Base-by-base conservation (phyloP, 495 filamentous ascomycete genomes). In the Xylaria grammica region DNA sequence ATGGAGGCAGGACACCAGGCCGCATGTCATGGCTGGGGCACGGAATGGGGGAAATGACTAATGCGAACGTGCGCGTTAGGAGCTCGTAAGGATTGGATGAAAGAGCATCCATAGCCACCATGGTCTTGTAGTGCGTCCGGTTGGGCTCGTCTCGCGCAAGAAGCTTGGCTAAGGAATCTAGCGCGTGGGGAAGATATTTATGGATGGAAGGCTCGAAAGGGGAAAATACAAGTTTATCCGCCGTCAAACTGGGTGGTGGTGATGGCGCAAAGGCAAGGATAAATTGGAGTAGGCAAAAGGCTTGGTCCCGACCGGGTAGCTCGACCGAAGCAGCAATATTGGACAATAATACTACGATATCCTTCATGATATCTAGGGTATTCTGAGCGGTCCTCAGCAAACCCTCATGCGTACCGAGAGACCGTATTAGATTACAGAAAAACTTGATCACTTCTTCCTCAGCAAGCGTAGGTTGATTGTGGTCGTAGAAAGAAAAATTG, bases 331-430 rank as follows among this genome's bases (percentile, higher is more conserved):
- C 87, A 19, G 93, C 85, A 59, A 94, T 82, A 72, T 99, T 97
- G 62, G 93, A 95, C 40, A 99, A 81, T 59, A 93, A 90, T 45
- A 89, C 90, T 61, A 98, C 87, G 15, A 93, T 82, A 75, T 99
- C 95, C 75, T 99, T 99, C 91, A 96, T 96, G 69, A 99, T 91
- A 74, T 99, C 94, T 70, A 96, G 76, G 4, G 91, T 94, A 76
- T 97, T 95, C 63, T 81, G 78, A 66, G 94, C 81, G 7, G 86
- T 91, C 20, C 93, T 87, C 46, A 97, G 78, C 42, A 97, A 83
- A 83, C 91, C 89, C 67, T 91, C 89, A n/a, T 92, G 89, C 4
- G 94, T 97, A 40, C 95, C 94, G 30, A 99, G 82, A 67, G 91
- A 91, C 46, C 92, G 84, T 68, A 97, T 94, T 34, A 93, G 84